Base-by-base conservation (phyloP, 176 grass and related monocot genomes). In the Calamus simplicifolius region DNA sequence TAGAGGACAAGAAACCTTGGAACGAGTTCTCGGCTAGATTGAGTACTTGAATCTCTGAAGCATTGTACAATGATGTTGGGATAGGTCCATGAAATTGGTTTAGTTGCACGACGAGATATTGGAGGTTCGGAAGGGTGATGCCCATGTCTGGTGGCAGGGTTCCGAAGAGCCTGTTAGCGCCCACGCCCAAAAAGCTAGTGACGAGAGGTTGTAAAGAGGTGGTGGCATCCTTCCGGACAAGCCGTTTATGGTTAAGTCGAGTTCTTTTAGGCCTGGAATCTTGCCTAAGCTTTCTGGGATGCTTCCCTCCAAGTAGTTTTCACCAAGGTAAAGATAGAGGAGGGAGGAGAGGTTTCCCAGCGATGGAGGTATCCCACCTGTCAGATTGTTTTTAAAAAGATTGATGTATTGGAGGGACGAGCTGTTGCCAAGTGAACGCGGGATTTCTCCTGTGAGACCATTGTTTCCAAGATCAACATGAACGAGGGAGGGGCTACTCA, bases 251-350 rank as follows among this genome's bases (percentile, higher is more conserved):
- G 76, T n/a, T 49, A 85, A 69, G 16, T 72, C 63, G 19, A 80
- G 31, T 25, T 16, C 43, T 31, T 58, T 1, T 8, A 85, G 16
- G n/a, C 27, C 6, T 6, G 51, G 26, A 28, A 72, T 70, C 1
- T 19, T 62, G 58, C 67, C 43, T 68, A 80, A 18, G 58, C 77
- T 79, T 27, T 80, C 67, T 19, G 82, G 82, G n/a, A 85, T 85
- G 27, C 35, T 61, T 27, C 82, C 82, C 30, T 75, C 76, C 29
- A 85, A 68, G 1, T 49, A 7, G 27, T 85, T 85, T 5, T 62
- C 29, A 4, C 30, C 61, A 60, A 80, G 77, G n/a, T 18, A n/a
- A 2, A 85, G 28, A 29, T 3, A 6, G 58, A 62, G 3, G 15
- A 85, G 72, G 18, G 62, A 76, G 50, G 67, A 61, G 31, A 80